A percentile compares a stretch with the other conserved stretches of the same genome.
phyloP scores from a whole-genome alignment of 495 filamentous ascomycete genomes.

The Chaetomium cochliodes region DNA sequence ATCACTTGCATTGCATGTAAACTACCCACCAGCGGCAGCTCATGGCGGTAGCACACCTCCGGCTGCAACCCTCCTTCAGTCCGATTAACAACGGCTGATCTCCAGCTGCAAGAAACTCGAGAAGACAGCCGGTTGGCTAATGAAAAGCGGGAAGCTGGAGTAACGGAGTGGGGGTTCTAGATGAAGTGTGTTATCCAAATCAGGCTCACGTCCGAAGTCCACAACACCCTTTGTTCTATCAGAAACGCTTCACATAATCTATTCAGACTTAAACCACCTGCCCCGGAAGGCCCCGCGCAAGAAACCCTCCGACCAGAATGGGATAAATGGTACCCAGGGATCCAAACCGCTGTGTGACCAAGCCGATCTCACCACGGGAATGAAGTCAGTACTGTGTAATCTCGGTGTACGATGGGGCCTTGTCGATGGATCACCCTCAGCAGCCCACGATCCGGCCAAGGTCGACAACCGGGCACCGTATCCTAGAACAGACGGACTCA shows the following conservation, averaged over 20 bases:
- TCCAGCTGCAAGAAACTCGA: not conserved
- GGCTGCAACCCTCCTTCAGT: not conserved
- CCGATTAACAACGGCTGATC: not conserved
- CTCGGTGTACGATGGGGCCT: not conserved
- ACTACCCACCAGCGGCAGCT: not conserved
- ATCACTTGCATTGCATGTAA: not conserved
- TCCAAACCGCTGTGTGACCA: conserved; percentile 10
- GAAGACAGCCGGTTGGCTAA: too few relatives aligned
- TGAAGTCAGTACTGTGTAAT: not conserved
- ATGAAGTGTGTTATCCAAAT: too few relatives aligned
- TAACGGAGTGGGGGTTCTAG: too few relatives aligned
- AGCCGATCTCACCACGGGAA: not conserved
- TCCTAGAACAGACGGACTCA: conserved; percentile 46
- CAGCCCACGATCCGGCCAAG: conserved; percentile 73
- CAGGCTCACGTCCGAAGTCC: too few relatives aligned
- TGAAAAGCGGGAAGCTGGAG: too few relatives aligned
- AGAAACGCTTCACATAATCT: too few relatives aligned
- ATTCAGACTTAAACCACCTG: too few relatives aligned
- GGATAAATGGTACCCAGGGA: conserved; percentile 8
- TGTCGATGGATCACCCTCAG: conserved; percentile 35
- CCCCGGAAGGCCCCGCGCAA: not conserved
- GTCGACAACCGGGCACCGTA: conserved; percentile 58
- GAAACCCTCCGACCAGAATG: not conserved
- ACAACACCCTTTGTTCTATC: too few relatives aligned
- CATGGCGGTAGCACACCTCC: not conserved